Evolutionary conservation across 371 early-diverging fungal genomes (phyloP), one percentile per base, ranked within the genome.

Genomic region (Mucor velutinosus): DNA sequence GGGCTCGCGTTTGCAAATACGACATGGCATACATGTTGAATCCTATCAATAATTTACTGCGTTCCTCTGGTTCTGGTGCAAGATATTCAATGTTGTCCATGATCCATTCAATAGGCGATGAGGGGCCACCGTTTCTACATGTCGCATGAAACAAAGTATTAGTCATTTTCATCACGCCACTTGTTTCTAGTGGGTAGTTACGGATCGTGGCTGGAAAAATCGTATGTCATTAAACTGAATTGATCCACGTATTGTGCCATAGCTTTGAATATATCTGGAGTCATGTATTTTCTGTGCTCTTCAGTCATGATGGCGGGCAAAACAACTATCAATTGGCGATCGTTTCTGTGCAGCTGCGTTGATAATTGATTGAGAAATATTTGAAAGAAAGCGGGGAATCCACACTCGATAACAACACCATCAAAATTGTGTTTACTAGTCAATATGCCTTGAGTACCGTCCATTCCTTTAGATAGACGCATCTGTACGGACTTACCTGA

Each of bases 181-280:
- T 41, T 25, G 37, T 27, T 27, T 14, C 15, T 2, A 7, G 47
- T 43, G 21, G 12, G 25, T 21, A 65, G 73, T 74, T 72, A 84
- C 83, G 66, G 69, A 29, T 73, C 47, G 32, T 76, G 73, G 19
- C 71, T 74, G 1, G 87, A 85, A 72, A 77, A 88, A 64, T 90
- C 90, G 69, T 88, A 88, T 5, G 87, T 86, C 88, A 90, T 88
- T 23, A 90, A 65, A 29, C 80, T 81, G 60, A 90, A 86, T n/a
- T 77, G 65, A 65, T 87, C 87, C 4, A 87, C 80, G 43, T 78
- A 67, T 4, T 71, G 62, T 27, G 79, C 70, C 65, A 87, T 69
- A 7, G 60, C 35, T 0, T 71, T 72, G 57, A 85, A 80, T 32
- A 80, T 73, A n/a, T 71, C 70, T 2, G 77, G 65, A 10, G 66